A percentile compares a stretch with the other conserved stretches of the same genome.
Evolutionary conservation across 495 filamentous ascomycete genomes (phyloP).

Genomic region (Tuber magnatum): DNA sequence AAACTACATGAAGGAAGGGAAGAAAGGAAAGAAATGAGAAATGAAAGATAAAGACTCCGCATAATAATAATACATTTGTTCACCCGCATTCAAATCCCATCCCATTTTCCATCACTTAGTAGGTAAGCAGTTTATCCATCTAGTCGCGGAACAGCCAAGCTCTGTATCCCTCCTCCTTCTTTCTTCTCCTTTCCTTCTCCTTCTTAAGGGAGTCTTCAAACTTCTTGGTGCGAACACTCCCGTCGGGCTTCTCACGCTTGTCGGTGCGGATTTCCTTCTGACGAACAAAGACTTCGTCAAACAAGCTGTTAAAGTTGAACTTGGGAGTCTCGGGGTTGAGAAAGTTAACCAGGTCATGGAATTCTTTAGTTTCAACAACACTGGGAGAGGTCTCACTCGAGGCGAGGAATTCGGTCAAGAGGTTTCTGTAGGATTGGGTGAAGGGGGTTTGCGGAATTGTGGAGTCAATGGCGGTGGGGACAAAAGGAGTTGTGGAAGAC

Average conservation of each 20-base stretch:
- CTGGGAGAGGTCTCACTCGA: background rate
- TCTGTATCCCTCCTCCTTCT: conserved; percentile 1
- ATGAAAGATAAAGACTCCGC: background rate
- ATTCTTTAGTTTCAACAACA: background rate
- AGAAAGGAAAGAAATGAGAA: background rate
- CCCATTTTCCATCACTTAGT: background rate
- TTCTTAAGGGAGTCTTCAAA: background rate
- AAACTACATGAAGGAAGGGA: background rate
- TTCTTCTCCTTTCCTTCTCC: background rate
- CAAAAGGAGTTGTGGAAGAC: background rate
- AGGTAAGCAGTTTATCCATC: background rate
- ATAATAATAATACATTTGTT: background rate
- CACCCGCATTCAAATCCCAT: background rate
- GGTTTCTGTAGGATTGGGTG: background rate
- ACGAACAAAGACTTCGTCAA: background rate
- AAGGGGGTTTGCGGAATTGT: background rate
- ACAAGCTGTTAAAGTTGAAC: background rate
- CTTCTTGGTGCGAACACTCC: conserved; percentile 2
- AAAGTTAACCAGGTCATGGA: background rate
- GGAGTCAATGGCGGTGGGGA: background rate
- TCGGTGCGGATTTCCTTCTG: background rate
- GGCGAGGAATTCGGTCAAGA: background rate
- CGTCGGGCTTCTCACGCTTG: background rate
- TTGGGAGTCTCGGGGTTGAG: background rate
- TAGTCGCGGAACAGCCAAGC: background rate